Evolutionary conservation across 2,329 filamentous ascomycete species (phyloP).

Genomic region (Pseudogymnoascus sp.): DNA sequence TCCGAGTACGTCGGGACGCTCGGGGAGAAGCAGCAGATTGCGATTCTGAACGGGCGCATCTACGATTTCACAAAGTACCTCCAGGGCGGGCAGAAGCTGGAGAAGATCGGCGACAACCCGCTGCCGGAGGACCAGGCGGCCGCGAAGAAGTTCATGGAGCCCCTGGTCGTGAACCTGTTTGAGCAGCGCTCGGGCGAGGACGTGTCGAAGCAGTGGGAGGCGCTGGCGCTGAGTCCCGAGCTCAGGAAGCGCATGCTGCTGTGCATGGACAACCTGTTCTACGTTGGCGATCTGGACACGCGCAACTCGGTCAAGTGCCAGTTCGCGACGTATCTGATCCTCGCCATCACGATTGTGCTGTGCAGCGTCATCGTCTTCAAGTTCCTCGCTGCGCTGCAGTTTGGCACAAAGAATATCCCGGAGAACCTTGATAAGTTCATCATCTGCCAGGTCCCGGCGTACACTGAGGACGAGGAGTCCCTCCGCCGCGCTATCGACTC

Average conservation of each 20-base stretch:
- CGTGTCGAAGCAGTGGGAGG: conserved; percentile 74
- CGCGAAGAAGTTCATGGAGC: conserved; percentile 67
- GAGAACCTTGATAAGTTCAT: conserved; percentile 96
- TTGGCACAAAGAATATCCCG: conserved; percentile 84
- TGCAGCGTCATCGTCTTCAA: conserved; percentile 74
- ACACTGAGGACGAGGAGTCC: conserved; percentile 95
- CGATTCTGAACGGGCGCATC: conserved; percentile 67
- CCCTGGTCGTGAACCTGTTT: conserved; percentile 67
- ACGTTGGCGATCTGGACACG: conserved; percentile 49
- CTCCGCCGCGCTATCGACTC: conserved; percentile 89
- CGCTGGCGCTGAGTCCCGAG: conserved; percentile 48
- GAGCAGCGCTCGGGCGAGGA: conserved; percentile 66
- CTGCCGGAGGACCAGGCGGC: conserved; percentile 28
- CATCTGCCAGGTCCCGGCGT: conserved; percentile 95
- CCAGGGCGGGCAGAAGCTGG: conserved; percentile 59
- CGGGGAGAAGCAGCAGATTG: conserved; percentile 57
- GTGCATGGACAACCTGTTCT: conserved; percentile 92
- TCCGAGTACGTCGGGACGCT: conserved; percentile 66
- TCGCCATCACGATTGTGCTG: conserved; percentile 79
- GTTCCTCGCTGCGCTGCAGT: conserved; percentile 86
- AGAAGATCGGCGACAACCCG: conserved; percentile 45
- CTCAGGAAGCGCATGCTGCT: conserved; percentile 61
- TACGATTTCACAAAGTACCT: conserved; percentile 88
- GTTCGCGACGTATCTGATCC: conserved; percentile 82
- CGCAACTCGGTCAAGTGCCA: conserved; percentile 66